Evolutionary conservation across 345 rosid species (phyloP).

Genomic region (Linum trigynum): DNA sequence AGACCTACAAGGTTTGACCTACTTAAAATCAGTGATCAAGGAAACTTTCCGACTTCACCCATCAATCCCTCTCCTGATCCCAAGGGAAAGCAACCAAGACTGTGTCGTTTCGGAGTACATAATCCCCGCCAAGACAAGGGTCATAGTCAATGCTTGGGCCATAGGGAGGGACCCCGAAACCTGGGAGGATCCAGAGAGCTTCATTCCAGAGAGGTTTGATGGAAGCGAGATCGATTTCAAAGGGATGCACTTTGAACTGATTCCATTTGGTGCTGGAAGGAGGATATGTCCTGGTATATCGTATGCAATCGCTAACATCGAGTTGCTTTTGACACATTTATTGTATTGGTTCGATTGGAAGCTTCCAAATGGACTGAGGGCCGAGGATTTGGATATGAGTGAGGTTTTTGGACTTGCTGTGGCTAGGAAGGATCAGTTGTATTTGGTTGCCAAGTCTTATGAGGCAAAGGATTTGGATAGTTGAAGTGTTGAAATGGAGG

Average conservation of each 20-base stretch:
- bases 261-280: no score
- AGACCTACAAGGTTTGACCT: slow-evolving; percentile 9
- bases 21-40: slow-evolving; percentile 9
- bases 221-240: no score
- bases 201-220: no score
- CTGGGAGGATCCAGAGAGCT: no score
- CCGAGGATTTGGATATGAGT: no score
- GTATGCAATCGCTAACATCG: slow-evolving; percentile 10
- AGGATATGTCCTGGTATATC: no score
- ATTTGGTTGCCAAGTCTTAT: slow-evolving; percentile 10
- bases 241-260: no score
- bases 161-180: no score
- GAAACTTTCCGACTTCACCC: slow-evolving; percentile 17
- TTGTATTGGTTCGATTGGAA: slow-evolving; percentile 17
- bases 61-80: slow-evolving; percentile 9
- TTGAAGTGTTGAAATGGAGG: no score
- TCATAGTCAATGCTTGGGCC: no score
- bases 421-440: slow-evolving; percentile 9
- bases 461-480: background rate
- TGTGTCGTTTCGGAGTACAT: slow-evolving; percentile 11
- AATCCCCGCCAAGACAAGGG: slow-evolving; percentile 3
- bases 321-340: slow-evolving; percentile 10
- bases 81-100: slow-evolving; percentile 12
- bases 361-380: slow-evolving; percentile 3
- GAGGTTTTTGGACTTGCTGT: slow-evolving; percentile 1